Conservation (phyloP, 805 yeast genomes). For the Pichia californica region DNA sequence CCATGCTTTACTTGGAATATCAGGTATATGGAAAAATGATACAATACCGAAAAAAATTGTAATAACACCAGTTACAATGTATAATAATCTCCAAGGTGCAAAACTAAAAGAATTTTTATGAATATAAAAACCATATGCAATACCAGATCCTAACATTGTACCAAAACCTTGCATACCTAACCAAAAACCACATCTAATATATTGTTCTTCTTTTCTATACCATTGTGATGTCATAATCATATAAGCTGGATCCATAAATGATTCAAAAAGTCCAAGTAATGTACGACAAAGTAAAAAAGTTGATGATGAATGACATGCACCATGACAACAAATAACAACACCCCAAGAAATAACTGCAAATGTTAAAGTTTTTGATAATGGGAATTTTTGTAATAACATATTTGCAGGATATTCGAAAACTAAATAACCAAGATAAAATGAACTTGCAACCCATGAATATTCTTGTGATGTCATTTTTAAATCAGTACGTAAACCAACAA, state of each 20-base stretch:
- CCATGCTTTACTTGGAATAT: constrained; percentile 29
- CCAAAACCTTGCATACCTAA: constrained; percentile 37
- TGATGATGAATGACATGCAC: constrained; percentile 37
- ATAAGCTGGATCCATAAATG: constrained; percentile 26
- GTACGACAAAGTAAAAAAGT: constrained; percentile 42
- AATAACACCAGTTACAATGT: constrained; percentile 52
- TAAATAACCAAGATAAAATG: constrained; percentile 38
- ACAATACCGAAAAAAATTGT: constrained; percentile 47
- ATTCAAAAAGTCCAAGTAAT: constrained; percentile 39
- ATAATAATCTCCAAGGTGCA: constrained; percentile 55
- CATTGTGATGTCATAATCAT: constrained; percentile 28
- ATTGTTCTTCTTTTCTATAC: constrained; percentile 25
- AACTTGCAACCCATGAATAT: constrained; percentile 41
- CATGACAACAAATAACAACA: constrained; percentile 41
- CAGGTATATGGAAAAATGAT: constrained; percentile 36
- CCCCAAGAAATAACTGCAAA: constrained; percentile 41
- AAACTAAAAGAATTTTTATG: constrained; percentile 17
- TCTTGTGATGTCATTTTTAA: constrained; percentile 35
- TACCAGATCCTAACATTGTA: constrained; percentile 41
- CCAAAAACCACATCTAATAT: constrained; percentile 22
- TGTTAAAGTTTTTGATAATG: constrained; percentile 32
- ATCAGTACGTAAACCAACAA: constrained; percentile 38
- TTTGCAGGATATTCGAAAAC: constrained; percentile 40
- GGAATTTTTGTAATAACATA: constrained; percentile 33
- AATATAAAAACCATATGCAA: constrained; percentile 43